Base-by-base conservation (phyloP, 148 eudicot genomes). In the Chenopodium quinoa region DNA sequence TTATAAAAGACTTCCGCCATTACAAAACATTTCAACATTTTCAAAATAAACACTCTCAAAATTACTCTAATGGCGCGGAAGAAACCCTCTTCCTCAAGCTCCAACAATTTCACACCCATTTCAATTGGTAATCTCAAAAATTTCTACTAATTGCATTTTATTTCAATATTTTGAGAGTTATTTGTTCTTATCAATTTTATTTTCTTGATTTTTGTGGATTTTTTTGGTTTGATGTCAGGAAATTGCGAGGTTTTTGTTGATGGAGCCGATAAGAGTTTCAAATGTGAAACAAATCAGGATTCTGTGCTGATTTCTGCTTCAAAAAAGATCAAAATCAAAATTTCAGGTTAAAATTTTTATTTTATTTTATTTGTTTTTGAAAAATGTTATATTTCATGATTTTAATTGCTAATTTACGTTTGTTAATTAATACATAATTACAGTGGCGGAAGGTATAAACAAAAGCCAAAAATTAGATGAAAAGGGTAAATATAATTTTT, bases 191-290 rank as follows among this genome's bases (percentile, higher is more conserved):
- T 68, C 4, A 34, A 32, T 19, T 25, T 19, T 29, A 34, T 11
- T 64, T 8, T 16, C 70, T 54, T 54, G 2, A 12, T 0, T 11
- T 34, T 44, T 37, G 16, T 71, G 20, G 56, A 44, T 64, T 56
- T 56, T 52, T 25, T 27, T 78, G 52, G 14, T 78, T 78, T 14
- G n/a, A 34, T 78, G 13, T 62, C 86, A 92, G 98, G 98, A 22
- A 92, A 94, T 75, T 92, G 94, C 72, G 84, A 91, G 71, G 92
- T 94, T 7, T 37, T 81, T 2, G 86, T 94, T 6, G 89, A 92
- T 80, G 89, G 89, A 60, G 19, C 70, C 37, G 81, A 91, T 7
- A 89, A 86, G 84, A 86, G 80, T 52, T 88, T 88, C 82, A 89
- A 84, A 19, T 80, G 86, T 20, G 84, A 89, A 76, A 74, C 79